Conservation (phyloP, 1,284 basidiomycete genomes). For the Moesziomyces globuligerus region DNA sequence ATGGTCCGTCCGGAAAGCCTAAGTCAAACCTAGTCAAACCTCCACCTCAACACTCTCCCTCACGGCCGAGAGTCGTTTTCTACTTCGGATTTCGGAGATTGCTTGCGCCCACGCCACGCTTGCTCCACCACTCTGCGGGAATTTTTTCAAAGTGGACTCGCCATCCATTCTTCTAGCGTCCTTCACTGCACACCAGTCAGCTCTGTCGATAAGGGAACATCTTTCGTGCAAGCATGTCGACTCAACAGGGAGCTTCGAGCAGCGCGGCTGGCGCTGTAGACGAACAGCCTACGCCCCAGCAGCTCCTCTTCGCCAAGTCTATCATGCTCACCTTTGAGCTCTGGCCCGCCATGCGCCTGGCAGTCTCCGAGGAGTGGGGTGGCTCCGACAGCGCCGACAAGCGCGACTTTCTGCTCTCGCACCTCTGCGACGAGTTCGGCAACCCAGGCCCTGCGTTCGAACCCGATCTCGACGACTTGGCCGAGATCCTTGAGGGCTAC, state of each 20-base stretch:
- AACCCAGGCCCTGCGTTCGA: constrained; percentile 37
- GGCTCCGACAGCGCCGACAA: constrained; percentile 61
- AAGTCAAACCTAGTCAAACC: constrained; percentile 11
- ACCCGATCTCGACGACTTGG: constrained; percentile 62
- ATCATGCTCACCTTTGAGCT: constrained; percentile 59
- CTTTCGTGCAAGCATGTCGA: constrained; percentile 12
- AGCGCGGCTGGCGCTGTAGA: constrained; percentile 12
- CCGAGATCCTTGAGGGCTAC: constrained; percentile 59
- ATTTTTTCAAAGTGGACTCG: no score
- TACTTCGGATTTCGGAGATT: no score
- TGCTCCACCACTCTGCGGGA: no score
- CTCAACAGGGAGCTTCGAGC: constrained; percentile 14
- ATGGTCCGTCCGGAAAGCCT: no score
- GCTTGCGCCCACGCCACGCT: no score
- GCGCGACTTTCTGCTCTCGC: constrained; percentile 57
- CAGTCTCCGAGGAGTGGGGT: constrained; percentile 64
- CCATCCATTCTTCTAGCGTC: no score
- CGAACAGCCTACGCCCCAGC: constrained; percentile 47
- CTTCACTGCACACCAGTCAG: no score
- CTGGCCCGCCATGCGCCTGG: constrained; percentile 64
- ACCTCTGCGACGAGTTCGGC: constrained; percentile 61
- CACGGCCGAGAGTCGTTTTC: not conserved
- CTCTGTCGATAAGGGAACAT: not conserved
- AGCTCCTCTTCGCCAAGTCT: constrained; percentile 62
- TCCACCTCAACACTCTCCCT: constrained; percentile 31